phyloP scores from a whole-genome alignment of 768 basidiomycete species.

The Paxillus ammoniavirescens region DNA sequence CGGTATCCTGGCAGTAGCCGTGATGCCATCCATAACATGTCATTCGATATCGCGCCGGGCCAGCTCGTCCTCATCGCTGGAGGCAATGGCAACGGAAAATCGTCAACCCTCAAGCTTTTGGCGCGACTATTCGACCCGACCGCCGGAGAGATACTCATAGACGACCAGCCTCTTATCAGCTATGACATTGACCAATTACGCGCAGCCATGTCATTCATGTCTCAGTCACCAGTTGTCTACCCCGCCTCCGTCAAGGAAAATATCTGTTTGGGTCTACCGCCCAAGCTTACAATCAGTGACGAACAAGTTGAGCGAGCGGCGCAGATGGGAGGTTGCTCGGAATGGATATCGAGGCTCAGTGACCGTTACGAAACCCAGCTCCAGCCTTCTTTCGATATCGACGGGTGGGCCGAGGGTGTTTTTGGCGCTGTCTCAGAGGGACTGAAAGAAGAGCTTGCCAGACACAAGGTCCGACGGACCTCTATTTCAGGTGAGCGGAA shows the following conservation, averaged over 20 bases:
- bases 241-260: conserved; percentile 47
- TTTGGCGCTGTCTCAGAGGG: conserved; percentile 19
- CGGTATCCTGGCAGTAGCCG: conserved; percentile 20
- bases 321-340: conserved; percentile 26
- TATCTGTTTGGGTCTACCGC: conserved; percentile 33
- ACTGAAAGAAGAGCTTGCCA: conserved; percentile 19
- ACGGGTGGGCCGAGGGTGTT: conserved; percentile 20
- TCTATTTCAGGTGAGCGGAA: conserved; percentile 21
- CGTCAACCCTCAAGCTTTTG: conserved; percentile 45
- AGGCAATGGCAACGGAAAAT: conserved; percentile 29
- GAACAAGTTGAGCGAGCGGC: conserved; percentile 32
- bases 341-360: conserved; percentile 34
- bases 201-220: conserved; percentile 43
- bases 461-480: conserved; percentile 20
- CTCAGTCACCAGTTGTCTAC: conserved; percentile 49
- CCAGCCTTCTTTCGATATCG: conserved; percentile 17
- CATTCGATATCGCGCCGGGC: conserved; percentile 29
- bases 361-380: conserved; percentile 34
- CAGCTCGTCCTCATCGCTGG: conserved; percentile 32
- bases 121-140: conserved; percentile 47
- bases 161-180: conserved; percentile 36
- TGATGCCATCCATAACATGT: conserved; percentile 23
- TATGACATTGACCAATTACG: conserved; percentile 44
- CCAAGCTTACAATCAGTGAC: conserved; percentile 7
- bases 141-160: conserved; percentile 43